Conservation (phyloP, 2,329 filamentous ascomycete genomes). For the Aspergillus persii region DNA sequence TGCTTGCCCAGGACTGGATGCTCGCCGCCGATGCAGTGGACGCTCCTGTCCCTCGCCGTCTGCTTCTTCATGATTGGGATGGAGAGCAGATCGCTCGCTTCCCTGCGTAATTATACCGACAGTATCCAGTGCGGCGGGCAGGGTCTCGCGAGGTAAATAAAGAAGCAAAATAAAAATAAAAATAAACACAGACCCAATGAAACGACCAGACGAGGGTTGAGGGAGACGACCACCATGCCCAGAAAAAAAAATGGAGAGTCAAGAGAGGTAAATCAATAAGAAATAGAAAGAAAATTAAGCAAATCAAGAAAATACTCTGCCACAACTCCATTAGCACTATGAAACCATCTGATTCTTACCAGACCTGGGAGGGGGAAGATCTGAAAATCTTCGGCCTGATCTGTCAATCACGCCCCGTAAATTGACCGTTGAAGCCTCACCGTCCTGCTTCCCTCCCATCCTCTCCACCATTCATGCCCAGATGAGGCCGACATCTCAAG, state of each 20-base stretch:
- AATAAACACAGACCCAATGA: too few species aligned
- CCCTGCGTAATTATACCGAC: too few species aligned
- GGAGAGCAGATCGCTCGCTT: too few species aligned
- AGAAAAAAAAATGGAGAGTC: neutral
- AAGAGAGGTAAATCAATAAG: neutral
- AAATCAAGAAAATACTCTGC: too few species aligned
- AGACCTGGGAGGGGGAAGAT: neutral
- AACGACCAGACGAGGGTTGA: too few species aligned
- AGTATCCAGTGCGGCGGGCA: too few species aligned
- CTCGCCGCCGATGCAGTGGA: neutral
- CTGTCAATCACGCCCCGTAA: neutral
- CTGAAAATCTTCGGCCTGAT: neutral
- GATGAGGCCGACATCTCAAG: neutral
- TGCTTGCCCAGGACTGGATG: too few species aligned
- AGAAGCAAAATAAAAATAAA: neutral
- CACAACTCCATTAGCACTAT: neutral
- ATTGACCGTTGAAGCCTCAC: neutral
- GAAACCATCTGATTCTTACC: neutral
- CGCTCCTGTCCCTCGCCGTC: constrained; percentile 15
- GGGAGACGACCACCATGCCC: too few species aligned
- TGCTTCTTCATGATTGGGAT: constrained; percentile 3
- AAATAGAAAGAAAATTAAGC: too few species aligned
- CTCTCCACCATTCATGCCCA: neutral
- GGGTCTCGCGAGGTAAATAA: neutral
- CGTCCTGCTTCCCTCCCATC: neutral